Conservation (phyloP, 805 yeast species). For the Candida sphagnicola region DNA sequence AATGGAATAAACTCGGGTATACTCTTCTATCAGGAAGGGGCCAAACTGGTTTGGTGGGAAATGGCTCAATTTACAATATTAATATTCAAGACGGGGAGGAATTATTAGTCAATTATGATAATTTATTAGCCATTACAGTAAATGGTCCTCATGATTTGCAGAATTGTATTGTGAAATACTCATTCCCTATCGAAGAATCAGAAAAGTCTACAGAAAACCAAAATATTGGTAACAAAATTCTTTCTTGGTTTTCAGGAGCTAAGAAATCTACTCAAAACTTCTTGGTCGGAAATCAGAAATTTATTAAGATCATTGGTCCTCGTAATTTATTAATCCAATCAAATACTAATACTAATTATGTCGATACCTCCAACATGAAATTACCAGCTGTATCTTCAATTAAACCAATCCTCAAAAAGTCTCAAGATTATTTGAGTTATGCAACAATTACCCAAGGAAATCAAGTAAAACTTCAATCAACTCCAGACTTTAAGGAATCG, state of each 20-base stretch:
- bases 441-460: constrained; percentile 42
- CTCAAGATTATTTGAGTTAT: constrained; percentile 46
- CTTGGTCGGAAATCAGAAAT: constrained; percentile 36
- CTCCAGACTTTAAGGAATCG: constrained; percentile 26
- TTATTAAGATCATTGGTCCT: constrained; percentile 53
- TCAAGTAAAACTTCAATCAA: constrained; percentile 39
- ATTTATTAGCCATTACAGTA: constrained; percentile 48
- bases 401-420: constrained; percentile 10
- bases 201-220: background rate
- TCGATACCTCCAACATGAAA: background rate
- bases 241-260: constrained; percentile 5
- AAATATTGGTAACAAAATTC: background rate
- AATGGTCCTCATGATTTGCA: constrained; percentile 45
- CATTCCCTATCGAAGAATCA: constrained; percentile 9
- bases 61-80: constrained; percentile 50
- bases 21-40: constrained; percentile 56
- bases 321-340: constrained; percentile 47
- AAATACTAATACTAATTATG: constrained; percentile 21
- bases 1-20: constrained; percentile 38
- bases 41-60: constrained; percentile 48
- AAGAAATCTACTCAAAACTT: constrained; percentile 7
- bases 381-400: constrained; percentile 3
- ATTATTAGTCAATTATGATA: constrained; percentile 41
- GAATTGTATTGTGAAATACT: constrained; percentile 31
- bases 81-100: constrained; percentile 44